Evolutionary conservation across 805 yeast genomes (phyloP).

Genomic region (Wickerhamomyces strasburgensis): DNA sequence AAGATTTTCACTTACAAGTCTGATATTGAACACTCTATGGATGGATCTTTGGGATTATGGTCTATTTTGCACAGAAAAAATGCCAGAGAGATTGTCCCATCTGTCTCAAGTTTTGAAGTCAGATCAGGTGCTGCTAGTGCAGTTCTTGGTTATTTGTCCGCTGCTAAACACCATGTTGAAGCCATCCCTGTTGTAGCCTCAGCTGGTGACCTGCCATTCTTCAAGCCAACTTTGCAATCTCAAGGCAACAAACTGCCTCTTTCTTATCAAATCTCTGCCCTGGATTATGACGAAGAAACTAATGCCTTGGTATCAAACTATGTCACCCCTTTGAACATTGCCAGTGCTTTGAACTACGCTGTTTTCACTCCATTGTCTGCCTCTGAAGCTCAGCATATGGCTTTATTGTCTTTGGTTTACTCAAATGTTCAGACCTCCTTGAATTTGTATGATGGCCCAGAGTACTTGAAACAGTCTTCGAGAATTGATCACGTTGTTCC

Average conservation of each 20-base stretch:
- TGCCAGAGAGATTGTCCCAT: conserved; percentile 54
- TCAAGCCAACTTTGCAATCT: conserved; percentile 53
- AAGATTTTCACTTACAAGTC: conserved; percentile 68
- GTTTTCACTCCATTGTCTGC: conserved; percentile 63
- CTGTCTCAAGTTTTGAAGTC: conserved; percentile 55
- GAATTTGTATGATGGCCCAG: conserved; percentile 78
- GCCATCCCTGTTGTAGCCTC: conserved; percentile 52
- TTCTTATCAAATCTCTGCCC: conserved; percentile 69
- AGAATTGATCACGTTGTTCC: conserved; percentile 40
- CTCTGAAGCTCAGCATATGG: conserved; percentile 60
- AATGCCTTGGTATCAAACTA: conserved; percentile 60
- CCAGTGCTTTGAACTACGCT: conserved; percentile 59
- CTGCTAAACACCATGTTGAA: conserved; percentile 23
- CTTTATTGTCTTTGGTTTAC: conserved; percentile 59
- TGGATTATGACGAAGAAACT: conserved; percentile 56
- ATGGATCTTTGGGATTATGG: conserved; percentile 61
- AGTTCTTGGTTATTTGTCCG: conserved; percentile 61
- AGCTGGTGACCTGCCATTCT: conserved; percentile 60
- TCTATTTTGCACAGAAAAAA: conserved; percentile 44
- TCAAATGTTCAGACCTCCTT: conserved; percentile 54
- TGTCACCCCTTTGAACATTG: conserved; percentile 52
- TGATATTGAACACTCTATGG: conserved; percentile 57
- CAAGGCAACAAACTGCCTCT: conserved; percentile 42
- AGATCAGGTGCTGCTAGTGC: conserved; percentile 82
- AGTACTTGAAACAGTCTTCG: conserved; percentile 42